phyloP scores from a whole-genome alignment of 2,329 filamentous ascomycete genomes.

The Ustilaginoidea virens region DNA sequence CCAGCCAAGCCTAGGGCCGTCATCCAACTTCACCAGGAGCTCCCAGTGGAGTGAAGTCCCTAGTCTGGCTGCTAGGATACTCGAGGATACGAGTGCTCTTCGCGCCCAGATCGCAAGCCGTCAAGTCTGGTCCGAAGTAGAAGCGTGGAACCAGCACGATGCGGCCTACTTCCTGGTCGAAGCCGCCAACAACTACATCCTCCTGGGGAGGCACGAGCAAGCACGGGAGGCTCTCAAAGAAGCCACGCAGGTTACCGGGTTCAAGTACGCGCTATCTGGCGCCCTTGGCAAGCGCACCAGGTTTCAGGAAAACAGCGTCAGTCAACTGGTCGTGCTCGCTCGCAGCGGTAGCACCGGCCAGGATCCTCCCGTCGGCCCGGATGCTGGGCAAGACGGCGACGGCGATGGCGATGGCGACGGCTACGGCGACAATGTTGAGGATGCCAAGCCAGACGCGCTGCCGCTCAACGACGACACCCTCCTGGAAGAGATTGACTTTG shows the following conservation, averaged over 20 bases:
- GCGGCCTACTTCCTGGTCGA: constrained; percentile 64
- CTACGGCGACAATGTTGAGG: constrained; percentile 10
- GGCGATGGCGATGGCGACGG: constrained; percentile 3
- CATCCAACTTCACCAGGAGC: constrained; percentile 38
- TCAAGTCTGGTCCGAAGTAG: constrained; percentile 20
- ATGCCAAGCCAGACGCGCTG: constrained; percentile 47
- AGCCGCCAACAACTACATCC: constrained; percentile 65
- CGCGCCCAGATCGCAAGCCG: constrained; percentile 20
- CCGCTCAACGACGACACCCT: constrained; percentile 86
- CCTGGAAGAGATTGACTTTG: constrained; percentile 73
- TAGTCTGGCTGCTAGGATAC: constrained; percentile 34
- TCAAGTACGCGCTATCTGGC: constrained; percentile 73
- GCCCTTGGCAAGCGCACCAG: constrained; percentile 73
- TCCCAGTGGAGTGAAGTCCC: constrained; percentile 45
- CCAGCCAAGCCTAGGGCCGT: constrained; percentile 37
- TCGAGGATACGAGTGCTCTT: constrained; percentile 25
- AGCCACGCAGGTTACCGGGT: constrained; percentile 51
- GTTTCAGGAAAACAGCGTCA: constrained; percentile 65
- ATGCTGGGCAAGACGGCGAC: no score
- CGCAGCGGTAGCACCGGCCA: constrained; percentile 39
- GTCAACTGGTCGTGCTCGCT: constrained; percentile 82
- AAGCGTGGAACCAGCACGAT: constrained; percentile 29
- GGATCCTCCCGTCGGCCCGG: no score
- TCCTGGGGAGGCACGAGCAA: constrained; percentile 66
- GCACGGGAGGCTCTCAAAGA: constrained; percentile 55